Evolutionary conservation across 768 basidiomycete species (phyloP).

Genomic region (Hygrophorus russula): DNA sequence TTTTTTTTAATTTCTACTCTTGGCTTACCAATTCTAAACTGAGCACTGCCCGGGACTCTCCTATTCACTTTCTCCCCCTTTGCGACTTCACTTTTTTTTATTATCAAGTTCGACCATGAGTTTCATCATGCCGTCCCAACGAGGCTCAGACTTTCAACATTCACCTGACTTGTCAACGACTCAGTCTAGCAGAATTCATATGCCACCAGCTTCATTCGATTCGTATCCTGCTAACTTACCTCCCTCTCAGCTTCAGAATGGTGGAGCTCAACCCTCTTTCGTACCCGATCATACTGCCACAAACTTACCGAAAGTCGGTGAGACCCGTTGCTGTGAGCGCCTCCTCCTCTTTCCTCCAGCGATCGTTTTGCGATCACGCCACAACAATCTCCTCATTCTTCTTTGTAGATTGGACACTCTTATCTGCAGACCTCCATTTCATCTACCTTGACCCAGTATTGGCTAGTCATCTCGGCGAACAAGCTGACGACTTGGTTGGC

Average conservation of each 20-base stretch:
- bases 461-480: slow-evolving; percentile 55
- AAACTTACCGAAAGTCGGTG: slow-evolving; percentile 46
- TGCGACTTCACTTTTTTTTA: background rate
- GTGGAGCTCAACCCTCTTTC: slow-evolving; percentile 12
- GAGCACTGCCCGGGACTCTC: background rate
- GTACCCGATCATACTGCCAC: slow-evolving; percentile 24
- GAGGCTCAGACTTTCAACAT: slow-evolving; percentile 3
- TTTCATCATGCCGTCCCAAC: slow-evolving; percentile 12
- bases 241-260: slow-evolving; percentile 14
- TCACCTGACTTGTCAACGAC: background rate
- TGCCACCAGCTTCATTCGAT: slow-evolving; percentile 9
- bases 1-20: background rate
- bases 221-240: slow-evolving; percentile 11
- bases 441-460: slow-evolving; percentile 81
- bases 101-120: slow-evolving; percentile 12
- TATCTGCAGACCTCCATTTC: slow-evolving; percentile 66
- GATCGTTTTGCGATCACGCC: slow-evolving; percentile 26
- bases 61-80: slow-evolving; percentile 1
- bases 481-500: slow-evolving; percentile 59
- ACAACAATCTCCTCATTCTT: slow-evolving; percentile 6
- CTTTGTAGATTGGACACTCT: slow-evolving; percentile 65
- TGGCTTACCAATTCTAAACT: background rate
- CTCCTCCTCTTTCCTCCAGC: slow-evolving; percentile 19
- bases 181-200: slow-evolving; percentile 4
- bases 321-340: slow-evolving; percentile 71